phyloP scores from a whole-genome alignment of 176 grass and related monocot species.

The Olyra latifolia region DNA sequence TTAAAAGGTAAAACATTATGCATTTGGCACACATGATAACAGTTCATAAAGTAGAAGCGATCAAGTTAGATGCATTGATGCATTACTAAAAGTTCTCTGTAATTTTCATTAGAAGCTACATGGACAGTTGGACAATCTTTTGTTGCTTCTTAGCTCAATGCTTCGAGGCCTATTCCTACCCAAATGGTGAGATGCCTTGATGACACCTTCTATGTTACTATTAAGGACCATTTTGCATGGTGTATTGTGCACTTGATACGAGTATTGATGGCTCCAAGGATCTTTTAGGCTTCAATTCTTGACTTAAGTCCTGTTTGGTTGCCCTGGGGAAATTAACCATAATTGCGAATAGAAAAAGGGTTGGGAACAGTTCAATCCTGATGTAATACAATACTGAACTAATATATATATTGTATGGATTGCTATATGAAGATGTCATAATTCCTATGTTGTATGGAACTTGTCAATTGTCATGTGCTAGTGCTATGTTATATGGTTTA shows the following conservation, averaged over 20 bases:
- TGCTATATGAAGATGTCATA: no score
- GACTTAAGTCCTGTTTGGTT: not conserved
- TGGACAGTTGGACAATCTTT: not conserved
- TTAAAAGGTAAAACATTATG: not conserved
- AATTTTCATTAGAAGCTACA: not conserved
- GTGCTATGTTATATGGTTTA: no score
- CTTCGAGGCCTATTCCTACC: not conserved
- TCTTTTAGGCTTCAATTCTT: not conserved
- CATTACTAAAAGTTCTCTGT: not conserved
- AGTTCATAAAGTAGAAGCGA: not conserved
- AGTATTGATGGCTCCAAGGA: not conserved
- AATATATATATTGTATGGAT: no score
- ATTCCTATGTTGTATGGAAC: no score
- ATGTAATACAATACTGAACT: not conserved
- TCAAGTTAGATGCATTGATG: constrained; percentile 3
- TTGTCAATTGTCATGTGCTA: no score
- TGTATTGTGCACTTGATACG: not conserved
- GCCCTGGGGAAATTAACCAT: not conserved
- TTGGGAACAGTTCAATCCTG: not conserved
- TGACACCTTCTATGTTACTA: not conserved
- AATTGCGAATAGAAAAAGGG: not conserved
- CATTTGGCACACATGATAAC: not conserved
- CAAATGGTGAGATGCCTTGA: not conserved
- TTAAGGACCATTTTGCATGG: not conserved
- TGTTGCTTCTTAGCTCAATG: not conserved